Conservation (phyloP, 2,329 filamentous ascomycete genomes). For the Ophiostoma quercus region DNA sequence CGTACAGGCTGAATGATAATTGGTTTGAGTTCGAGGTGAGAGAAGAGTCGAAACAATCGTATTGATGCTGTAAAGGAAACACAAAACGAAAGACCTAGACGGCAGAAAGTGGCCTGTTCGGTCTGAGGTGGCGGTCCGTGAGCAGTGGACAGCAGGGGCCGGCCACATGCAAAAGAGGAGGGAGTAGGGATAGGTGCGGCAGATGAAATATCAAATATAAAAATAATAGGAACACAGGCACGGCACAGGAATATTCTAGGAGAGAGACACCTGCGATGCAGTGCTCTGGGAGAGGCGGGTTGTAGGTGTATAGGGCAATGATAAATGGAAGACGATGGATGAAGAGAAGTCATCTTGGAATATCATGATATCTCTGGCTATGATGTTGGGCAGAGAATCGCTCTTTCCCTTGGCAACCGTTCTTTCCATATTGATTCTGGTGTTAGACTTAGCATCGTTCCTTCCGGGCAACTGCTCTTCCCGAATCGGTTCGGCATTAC, state of each 20-base stretch:
- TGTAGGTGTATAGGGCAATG: not conserved
- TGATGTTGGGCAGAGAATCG: not conserved
- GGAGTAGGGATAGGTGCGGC: not conserved
- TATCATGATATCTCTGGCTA: not conserved
- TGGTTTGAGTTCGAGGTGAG: too few species aligned
- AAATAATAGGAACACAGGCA: not conserved
- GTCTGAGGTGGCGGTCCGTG: slow-evolving; percentile 3
- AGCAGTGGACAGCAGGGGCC: not conserved
- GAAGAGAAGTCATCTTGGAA: not conserved
- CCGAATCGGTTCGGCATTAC: not conserved
- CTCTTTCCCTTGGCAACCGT: not conserved
- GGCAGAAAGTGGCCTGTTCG: slow-evolving; percentile 1
- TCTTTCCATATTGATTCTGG: not conserved
- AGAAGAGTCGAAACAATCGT: not conserved
- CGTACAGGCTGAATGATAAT: not conserved
- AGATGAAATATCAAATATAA: not conserved
- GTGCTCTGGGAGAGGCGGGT: not conserved
- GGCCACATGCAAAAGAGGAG: not conserved
- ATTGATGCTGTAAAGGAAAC: not conserved
- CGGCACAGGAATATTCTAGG: not conserved
- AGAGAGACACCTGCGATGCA: not conserved
- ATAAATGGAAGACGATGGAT: not conserved
- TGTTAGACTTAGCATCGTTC: too few species aligned
- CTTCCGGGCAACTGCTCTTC: not conserved
- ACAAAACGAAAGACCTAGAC: not conserved